phyloP scores from a whole-genome alignment of 257 asterid genomes.

The Capsicum chinense region DNA sequence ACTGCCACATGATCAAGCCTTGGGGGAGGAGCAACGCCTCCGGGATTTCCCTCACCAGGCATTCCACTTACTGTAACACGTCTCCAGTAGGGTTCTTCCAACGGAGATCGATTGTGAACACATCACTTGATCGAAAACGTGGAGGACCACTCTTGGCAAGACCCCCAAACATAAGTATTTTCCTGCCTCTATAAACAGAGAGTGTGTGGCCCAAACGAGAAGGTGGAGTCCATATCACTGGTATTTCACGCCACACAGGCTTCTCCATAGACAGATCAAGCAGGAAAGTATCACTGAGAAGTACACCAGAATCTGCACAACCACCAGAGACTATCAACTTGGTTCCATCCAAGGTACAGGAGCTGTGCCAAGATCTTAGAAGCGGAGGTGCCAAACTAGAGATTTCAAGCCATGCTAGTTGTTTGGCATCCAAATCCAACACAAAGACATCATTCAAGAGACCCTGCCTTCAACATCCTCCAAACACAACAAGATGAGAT shows the following conservation, averaged over 20 bases:
- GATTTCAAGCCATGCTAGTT: conserved; percentile 88
- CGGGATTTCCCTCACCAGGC: conserved; percentile 98
- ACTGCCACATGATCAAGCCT: conserved; percentile 96
- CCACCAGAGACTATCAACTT: conserved; percentile 96
- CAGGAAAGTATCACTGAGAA: conserved; percentile 80
- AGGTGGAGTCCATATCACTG: conserved; percentile 88
- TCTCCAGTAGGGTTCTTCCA: conserved; percentile 93
- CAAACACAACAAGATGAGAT: conserved; percentile 84
- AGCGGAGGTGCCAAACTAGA: conserved; percentile 94
- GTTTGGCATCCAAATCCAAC: conserved; percentile 86
- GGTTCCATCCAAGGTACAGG: conserved; percentile 93
- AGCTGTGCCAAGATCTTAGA: conserved; percentile 99
- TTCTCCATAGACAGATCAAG: conserved; percentile 85
- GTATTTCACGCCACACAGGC: conserved; percentile 89
- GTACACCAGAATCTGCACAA: conserved; percentile 89
- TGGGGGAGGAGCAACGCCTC: conserved; percentile 94
- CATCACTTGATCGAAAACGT: conserved; percentile 90
- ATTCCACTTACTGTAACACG: conserved; percentile 84
- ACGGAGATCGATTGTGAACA: conserved; percentile 86
- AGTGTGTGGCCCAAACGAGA: conserved; percentile 88
- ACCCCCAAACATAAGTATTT: conserved; percentile 95
- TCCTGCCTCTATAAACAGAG: conserved; percentile 81
- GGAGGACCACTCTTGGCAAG: conserved; percentile 79
- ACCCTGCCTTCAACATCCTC: conserved; percentile 95
- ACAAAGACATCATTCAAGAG: conserved; percentile 90